phyloP scores from a whole-genome alignment of 805 yeast species.

The Kazachstania africana region DNA sequence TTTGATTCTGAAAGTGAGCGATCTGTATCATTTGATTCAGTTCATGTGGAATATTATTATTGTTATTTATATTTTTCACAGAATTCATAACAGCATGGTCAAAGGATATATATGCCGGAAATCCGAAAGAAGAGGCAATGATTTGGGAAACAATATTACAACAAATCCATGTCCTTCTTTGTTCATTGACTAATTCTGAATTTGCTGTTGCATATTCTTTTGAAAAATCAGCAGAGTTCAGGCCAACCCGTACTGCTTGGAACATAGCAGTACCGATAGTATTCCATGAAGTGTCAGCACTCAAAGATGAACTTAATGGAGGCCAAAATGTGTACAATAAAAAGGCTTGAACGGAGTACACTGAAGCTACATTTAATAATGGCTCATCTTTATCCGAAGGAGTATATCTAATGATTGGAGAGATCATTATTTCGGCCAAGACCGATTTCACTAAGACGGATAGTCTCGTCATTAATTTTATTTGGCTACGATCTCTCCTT shows the following conservation, averaged over 20 bases:
- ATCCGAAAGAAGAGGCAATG: slow-evolving; percentile 87
- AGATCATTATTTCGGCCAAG: slow-evolving; percentile 76
- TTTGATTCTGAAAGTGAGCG: slow-evolving; percentile 77
- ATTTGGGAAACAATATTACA: slow-evolving; percentile 85
- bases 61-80: slow-evolving; percentile 17
- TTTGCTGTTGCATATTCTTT: slow-evolving; percentile 40
- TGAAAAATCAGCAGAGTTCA: slow-evolving; percentile 66
- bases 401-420: slow-evolving; percentile 77
- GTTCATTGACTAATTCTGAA: slow-evolving; percentile 49
- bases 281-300: slow-evolving; percentile 94
- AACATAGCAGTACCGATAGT: slow-evolving; percentile 87
- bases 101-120: slow-evolving; percentile 83
- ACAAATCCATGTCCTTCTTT: slow-evolving; percentile 82
- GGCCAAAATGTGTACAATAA: slow-evolving; percentile 90
- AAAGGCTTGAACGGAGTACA: slow-evolving; percentile 89
- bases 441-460: slow-evolving; percentile 64
- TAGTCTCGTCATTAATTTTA: slow-evolving; percentile 42
- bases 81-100: slow-evolving; percentile 55
- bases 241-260: slow-evolving; percentile 85
- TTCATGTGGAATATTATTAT: slow-evolving; percentile 36
- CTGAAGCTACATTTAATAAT: slow-evolving; percentile 76
- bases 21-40: slow-evolving; percentile 71
- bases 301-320: slow-evolving; percentile 82
- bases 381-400: slow-evolving; percentile 76
- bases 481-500: slow-evolving; percentile 40